A percentile compares a stretch with the other conserved stretches of the same genome.
Evolutionary conservation across 345 rosid species (phyloP).

Genomic region (Passiflora organensis): DNA sequence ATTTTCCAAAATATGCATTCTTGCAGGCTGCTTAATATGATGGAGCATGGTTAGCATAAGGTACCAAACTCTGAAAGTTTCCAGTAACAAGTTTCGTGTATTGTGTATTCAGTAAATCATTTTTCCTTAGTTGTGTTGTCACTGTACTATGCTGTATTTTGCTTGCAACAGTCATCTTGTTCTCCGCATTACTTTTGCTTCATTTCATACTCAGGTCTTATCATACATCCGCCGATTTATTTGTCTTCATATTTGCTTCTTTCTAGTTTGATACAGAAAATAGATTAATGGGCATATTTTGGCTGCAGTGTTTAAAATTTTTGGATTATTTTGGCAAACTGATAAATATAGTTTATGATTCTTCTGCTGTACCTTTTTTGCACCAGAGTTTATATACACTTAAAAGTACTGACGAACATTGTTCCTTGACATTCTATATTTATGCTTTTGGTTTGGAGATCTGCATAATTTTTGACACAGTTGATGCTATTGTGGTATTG

Average conservation of each 20-base stretch:
- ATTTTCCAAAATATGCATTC: slow-evolving; percentile 9
- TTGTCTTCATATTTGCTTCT: not conserved
- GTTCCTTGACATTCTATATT: not conserved
- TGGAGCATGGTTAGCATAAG: slow-evolving; percentile 29
- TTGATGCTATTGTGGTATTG: not conserved
- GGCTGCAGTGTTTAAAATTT: too few species aligned
- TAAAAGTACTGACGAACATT: too few species aligned
- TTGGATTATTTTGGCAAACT: too few species aligned
- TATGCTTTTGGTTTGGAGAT: not conserved
- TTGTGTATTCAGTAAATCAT: not conserved
- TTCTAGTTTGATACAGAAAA: too few species aligned
- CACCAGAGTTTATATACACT: too few species aligned
- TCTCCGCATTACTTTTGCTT: not conserved
- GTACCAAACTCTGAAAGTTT: not conserved
- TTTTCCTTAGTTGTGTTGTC: not conserved
- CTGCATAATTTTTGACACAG: not conserved
- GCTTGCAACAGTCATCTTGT: not conserved
- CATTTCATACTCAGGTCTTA: not conserved
- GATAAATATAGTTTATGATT: too few species aligned
- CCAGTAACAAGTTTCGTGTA: not conserved
- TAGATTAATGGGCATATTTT: too few species aligned
- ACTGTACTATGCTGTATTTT: not conserved
- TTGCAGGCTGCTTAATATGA: slow-evolving; percentile 10
- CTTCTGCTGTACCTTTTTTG: too few species aligned
- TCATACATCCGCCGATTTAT: not conserved